Base-by-base conservation (phyloP, 176 grass and related monocot species). In the Chloris gayana region DNA sequence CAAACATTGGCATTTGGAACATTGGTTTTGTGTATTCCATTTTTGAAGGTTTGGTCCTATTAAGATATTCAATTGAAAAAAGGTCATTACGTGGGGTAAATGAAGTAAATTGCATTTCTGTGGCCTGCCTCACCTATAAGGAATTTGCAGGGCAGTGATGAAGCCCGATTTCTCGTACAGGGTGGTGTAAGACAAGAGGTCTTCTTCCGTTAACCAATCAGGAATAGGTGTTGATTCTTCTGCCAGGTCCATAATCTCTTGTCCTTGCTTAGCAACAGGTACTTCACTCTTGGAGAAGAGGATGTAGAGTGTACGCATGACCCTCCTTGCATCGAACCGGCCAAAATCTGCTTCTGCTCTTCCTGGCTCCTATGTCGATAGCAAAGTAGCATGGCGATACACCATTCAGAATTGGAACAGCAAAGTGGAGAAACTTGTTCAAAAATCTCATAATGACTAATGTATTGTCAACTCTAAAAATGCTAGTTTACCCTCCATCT, bases 331-430 rank as follows among this genome's bases (percentile, higher is more conserved):
- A 49, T 82, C 29, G 3, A 82, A 73, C 31, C 58, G 80, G 2
- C 80, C 41, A 82, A 82, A 73, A 64, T 82, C 80, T 2, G 22
- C 38, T 69, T 82, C 80, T 73, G 69, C 80, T 64, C 80, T 73
- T 34, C 82, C 88, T 42, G 88, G 85, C 64, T 93, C 91, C 91
- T 93, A 58, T 15, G 21, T n/a, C n/a, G n/a, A n/a, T n/a, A n/a
- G n/a, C n/a, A n/a, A n/a, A 31, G 73, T 29, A 30, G 35, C 39
- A 10, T n/a, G n/a, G n/a, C n/a, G 80, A 35, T 15, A 25, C 51
- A 22, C n/a, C 4, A 24, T 63, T 61, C 37, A 63, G 54, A 72
- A 22, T 58, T 44, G 7, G 54, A 69, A 69, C 5, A 69, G 24
- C 25, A 44, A 59, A 8, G 6, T 39, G 14, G 19, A 25, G 11